Percentiles rank a stretch among this genome's conserved stretches.
phyloP scores from a whole-genome alignment of 129 eudicot species.

The Oenanthe sinensis region DNA sequence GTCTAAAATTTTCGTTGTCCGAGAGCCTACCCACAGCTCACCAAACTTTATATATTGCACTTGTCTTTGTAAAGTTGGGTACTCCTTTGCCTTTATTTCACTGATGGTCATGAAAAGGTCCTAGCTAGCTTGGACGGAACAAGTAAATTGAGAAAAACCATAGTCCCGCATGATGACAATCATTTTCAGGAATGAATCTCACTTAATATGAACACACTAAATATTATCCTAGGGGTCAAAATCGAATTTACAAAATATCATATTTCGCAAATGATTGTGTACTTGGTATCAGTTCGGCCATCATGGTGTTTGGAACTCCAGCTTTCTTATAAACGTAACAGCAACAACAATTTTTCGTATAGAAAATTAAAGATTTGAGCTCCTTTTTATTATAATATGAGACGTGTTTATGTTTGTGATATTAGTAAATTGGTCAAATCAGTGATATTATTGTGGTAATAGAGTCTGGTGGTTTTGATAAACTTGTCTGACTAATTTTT shows the following conservation, averaged over 20 bases:
- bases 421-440: not conserved
- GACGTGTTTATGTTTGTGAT: not conserved
- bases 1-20: not conserved
- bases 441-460: not conserved
- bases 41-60: not conserved
- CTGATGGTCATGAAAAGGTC: not conserved
- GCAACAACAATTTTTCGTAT: not conserved
- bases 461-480: not conserved
- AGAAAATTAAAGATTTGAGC: not conserved
- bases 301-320: too few relatives aligned
- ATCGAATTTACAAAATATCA: too few relatives aligned
- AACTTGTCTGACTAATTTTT: not conserved
- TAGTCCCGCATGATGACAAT: not conserved
- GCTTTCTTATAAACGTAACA: too few relatives aligned
- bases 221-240: too few relatives aligned
- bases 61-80: not conserved
- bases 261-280: too few relatives aligned
- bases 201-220: too few relatives aligned
- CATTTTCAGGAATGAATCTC: too few relatives aligned
- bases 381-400: not conserved
- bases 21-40: constrained; percentile 1
- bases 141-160: not conserved
- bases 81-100: not conserved
- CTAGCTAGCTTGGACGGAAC: not conserved
- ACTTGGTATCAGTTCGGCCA: too few relatives aligned